Evolutionary conservation across 2,329 filamentous ascomycete species (phyloP).

Genomic region (Xylaria sp.): DNA sequence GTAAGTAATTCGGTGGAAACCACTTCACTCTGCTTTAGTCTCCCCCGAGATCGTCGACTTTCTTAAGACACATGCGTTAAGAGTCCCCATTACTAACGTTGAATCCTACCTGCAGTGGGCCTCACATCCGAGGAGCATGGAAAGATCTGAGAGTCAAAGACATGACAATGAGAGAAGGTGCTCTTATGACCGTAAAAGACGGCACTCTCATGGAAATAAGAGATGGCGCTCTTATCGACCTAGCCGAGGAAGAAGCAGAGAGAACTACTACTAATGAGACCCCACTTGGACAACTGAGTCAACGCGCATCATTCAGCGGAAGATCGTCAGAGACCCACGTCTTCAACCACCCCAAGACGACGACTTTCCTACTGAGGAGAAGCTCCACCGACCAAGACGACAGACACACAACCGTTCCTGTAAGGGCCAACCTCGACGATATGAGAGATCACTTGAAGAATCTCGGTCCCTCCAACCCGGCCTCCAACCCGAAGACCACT

Average conservation of each 20-base stretch:
- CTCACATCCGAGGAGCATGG: conserved; percentile 58
- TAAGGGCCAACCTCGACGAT: conserved; percentile 57
- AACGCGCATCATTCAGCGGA: conserved; percentile 35
- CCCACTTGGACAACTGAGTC: conserved; percentile 24
- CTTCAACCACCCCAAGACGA: conserved; percentile 44
- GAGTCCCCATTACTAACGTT: background rate
- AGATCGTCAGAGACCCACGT: conserved; percentile 36
- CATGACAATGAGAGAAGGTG: conserved; percentile 27
- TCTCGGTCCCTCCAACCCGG: conserved; percentile 62
- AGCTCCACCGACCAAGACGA: conserved; percentile 52
- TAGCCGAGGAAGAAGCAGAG: conserved; percentile 31
- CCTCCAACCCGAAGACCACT: conserved; percentile 58
- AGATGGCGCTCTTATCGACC: conserved; percentile 38
- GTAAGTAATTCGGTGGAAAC: background rate
- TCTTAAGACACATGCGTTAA: background rate
- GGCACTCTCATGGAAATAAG: conserved; percentile 32
- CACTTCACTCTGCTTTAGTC: background rate
- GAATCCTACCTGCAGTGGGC: conserved; percentile 45
- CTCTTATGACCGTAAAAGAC: conserved; percentile 35
- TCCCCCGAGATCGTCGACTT: background rate
- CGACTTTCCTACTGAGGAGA: conserved; percentile 56
- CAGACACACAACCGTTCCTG: conserved; percentile 45
- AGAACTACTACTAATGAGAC: background rate
- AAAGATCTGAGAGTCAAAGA: conserved; percentile 34
- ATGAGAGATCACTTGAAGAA: conserved; percentile 60